A percentile compares a stretch with the other conserved stretches of the same genome.
Evolutionary conservation across 371 early-diverging fungal species (phyloP).

Genomic region (Apophysomyces variabilis): DNA sequence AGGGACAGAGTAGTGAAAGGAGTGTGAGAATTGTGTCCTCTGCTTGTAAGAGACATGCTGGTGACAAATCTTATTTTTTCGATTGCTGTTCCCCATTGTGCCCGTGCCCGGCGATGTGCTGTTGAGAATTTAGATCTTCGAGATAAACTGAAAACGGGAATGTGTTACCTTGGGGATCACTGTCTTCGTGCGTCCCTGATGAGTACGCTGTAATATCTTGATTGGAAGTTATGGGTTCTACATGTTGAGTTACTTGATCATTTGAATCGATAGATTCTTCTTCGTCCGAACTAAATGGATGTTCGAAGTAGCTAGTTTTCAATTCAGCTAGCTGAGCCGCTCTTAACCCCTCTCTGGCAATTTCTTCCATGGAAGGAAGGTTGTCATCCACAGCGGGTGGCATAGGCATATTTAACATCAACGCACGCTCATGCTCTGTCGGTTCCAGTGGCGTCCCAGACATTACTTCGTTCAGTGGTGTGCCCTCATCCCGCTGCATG

Average conservation of each 20-base stretch:
- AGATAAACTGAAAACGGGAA: neutral
- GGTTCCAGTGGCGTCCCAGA: slow-evolving; percentile 14
- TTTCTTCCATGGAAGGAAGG: slow-evolving; percentile 48
- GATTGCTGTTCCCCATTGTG: slow-evolving; percentile 33
- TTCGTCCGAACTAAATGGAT: slow-evolving; percentile 41
- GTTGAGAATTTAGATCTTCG: slow-evolving; percentile 3
- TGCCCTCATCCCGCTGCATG: slow-evolving; percentile 25
- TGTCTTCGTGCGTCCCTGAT: neutral
- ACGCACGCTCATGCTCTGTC: slow-evolving; percentile 24
- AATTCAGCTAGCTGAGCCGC: slow-evolving; percentile 20
- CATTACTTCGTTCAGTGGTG: slow-evolving; percentile 19
- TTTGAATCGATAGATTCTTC: slow-evolving; percentile 14
- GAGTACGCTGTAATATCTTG: neutral
- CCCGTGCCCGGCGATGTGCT: slow-evolving; percentile 17
- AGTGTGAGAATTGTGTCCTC: slow-evolving; percentile 19
- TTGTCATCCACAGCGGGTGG: slow-evolving; percentile 29
- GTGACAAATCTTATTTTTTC: slow-evolving; percentile 33
- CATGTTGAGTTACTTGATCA: neutral
- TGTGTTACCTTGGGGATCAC: slow-evolving; percentile 13
- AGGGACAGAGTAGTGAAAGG: slow-evolving; percentile 25
- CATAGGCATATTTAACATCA: slow-evolving; percentile 26
- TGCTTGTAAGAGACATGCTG: slow-evolving; percentile 7
- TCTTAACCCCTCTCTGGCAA: slow-evolving; percentile 20
- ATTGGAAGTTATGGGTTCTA: neutral
- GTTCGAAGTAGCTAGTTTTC: slow-evolving; percentile 45